Evolutionary conservation across 2,329 filamentous ascomycete genomes (phyloP), one percentile per base, ranked within the genome.

Genomic region (Lecanosticta acicola): DNA sequence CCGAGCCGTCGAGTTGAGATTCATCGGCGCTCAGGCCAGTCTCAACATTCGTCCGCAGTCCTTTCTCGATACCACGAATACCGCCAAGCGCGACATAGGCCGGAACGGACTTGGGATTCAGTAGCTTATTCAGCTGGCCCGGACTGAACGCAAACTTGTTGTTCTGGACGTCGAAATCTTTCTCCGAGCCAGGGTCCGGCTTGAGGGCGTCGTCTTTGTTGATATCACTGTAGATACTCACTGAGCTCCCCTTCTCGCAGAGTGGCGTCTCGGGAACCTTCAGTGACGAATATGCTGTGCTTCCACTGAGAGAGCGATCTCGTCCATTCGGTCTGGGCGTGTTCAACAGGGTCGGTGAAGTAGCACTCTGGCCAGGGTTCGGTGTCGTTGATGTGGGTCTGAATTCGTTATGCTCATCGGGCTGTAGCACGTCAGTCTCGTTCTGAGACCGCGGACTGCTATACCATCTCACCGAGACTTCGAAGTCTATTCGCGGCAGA

Each of bases 131-230:
- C 50, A 96, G 73, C 61, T 93, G 83, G 9, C 90, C 89, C 7
- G 83, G 82, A 1, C 81, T 80, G 63, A 87, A 95, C 13, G 87
- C 88, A 61, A 95, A 95, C 0, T 84, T 84, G 64, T 93, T 94
- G 63, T 88, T 74, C 4, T 83, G 75, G 13, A 91, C 76, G 39
- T 79, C 58, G 57, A 94, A 95, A 53, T 91, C 86, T 14, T 70
- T 73, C 62, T 90, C 85, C 43, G 81, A 85, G 9, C 83, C 83
- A 1, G 81, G 83, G 61, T 94, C 87, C 0, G 88, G 85, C 40
- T 76, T 79, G 49, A 95, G 68, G 0, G 87, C 87, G 51, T 83
- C 77, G 38, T 78, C 69, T 10, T 48, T 36, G 18, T 47, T 50
- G 9, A 48, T 43, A 29, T 52, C 47, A 19, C 52, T 53, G 38